Evolutionary conservation across 148 eudicot genomes (phyloP).

Genomic region (Silene conica): DNA sequence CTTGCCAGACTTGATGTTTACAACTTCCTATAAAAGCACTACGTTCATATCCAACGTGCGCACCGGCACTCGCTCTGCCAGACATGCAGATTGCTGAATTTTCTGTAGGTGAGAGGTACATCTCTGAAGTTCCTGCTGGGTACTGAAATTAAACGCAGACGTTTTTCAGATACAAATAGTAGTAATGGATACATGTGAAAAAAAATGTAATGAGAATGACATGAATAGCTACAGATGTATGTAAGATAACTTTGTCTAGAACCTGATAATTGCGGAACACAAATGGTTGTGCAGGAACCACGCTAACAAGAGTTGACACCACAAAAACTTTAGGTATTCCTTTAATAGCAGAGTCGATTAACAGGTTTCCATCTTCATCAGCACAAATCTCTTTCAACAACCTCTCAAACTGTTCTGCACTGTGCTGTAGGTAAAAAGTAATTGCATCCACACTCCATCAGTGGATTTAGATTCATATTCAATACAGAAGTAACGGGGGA

Average conservation of each 20-base stretch:
- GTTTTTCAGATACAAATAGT: background rate
- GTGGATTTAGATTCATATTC: conserved; percentile 9
- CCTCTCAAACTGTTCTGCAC: conserved; percentile 98
- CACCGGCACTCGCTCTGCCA: conserved; percentile 53
- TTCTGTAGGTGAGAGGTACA: conserved; percentile 64
- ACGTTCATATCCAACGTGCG: conserved; percentile 70
- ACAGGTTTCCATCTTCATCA: conserved; percentile 93
- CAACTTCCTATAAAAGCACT: conserved; percentile 95
- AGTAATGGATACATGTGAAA: conserved; percentile 2
- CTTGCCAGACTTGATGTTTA: conserved; percentile 93
- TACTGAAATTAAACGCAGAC: conserved; percentile 48
- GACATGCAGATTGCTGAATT: conserved; percentile 56
- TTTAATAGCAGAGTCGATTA: conserved; percentile 92
- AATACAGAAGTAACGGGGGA: background rate
- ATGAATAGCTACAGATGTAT: background rate
- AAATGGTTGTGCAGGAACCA: conserved; percentile 90
- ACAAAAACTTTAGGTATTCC: conserved; percentile 88
- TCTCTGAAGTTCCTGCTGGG: conserved; percentile 94
- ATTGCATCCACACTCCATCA: conserved; percentile 21
- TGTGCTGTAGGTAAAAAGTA: conserved; percentile 62
- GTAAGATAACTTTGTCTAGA: conserved; percentile 12
- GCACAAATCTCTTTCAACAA: conserved; percentile 95
- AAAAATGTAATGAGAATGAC: conserved; percentile 1
- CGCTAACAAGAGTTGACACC: conserved; percentile 87
- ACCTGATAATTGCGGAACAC: conserved; percentile 99